Evolutionary conservation across 176 grass and related monocot genomes (phyloP), one percentile per base, ranked within the genome.

Genomic region (Oryza longistaminata): DNA sequence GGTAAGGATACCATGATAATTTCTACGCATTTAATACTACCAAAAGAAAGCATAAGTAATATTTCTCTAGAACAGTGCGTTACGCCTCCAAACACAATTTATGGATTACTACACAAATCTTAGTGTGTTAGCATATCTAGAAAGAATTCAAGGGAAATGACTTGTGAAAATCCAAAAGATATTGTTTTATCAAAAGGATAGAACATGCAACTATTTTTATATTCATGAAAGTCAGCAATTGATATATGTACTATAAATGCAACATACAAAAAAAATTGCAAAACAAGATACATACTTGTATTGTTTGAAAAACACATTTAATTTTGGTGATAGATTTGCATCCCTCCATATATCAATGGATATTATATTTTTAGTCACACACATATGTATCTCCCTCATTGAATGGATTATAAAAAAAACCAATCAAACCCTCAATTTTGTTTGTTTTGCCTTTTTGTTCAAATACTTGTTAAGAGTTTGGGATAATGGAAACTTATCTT

Each of bases 201-300:
- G 21, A 0, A 3, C 7, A 0, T 21, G 11, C 14, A 35, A 3
- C 6, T 31, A 2, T 27, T 11, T 4, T 10, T 55, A 37, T 46
- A 34, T 1, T 9, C 8, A 12, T 42, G 55, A 0, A 64, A 1
- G 37, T 75, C 76, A 75, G 5, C 48, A 75, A 8, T 48, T 75
- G 71, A 31, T 39, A 69, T 45, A 12, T 25, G n/a, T 76, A 45
- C 50, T 24, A 78, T 78, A 9, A 80, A 81, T 89, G 76, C 3
- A 81, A 66, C 8, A 70, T n/a, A 75, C 64, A 70, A 7, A 27
- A 64, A 83, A 35, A 6, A 7, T 55, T n/a, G 1, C 5, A 65
- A 19, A 19, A 19, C 3, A 81, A 76, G 70, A 81, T 81, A 76
- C 29, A 13, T 2, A 49, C 4, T 35, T 73, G 34, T n/a, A 84